Base-by-base conservation (phyloP, 163 green algal species). In the Scenedesmus sp. region DNA sequence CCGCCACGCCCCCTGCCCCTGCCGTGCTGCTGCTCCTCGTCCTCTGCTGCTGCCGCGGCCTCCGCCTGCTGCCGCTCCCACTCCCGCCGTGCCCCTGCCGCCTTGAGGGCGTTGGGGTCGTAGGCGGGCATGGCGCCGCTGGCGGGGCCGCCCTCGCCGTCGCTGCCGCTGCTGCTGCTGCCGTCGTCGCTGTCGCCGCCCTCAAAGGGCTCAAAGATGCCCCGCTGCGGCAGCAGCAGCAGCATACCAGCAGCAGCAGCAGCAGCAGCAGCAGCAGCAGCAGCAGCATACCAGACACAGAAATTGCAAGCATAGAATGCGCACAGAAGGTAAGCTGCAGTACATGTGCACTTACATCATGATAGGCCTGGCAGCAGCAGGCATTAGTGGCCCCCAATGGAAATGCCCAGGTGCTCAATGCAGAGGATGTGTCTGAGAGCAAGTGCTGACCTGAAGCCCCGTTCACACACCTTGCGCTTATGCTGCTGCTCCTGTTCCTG, bases 91-190 rank as follows among this genome's bases (percentile, higher is more conserved):
- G 66, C 66, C 16, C 66, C 66, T 76, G 66, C 26, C 20, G 82
- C 52, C 55, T 23, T 64, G 76, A 60, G 23, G 23, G 56, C 67
- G 55, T 9, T 88, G 18, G 84, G 84, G 84, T 89, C 34, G 20
- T 79, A 79, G 18, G 84, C 23, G 34, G 84, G 84, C 84, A 89
- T 73, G 26, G 52, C 7, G 5, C 26, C 13, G 46, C 12, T 86
- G 52, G 85, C 84, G 6, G 57, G 79, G 0, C 86, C 82, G 6
- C 59, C 91, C 3, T 82, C 87, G 62, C 79, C 79, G 4, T 57
- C 70, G 46, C 59, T 88, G 74, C 91, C 91, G 67, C 84, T 88
- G 84, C 77, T 90, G 82, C 83, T 88, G 64, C 62, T 74, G 7
- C 87, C 66, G 54, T 59, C 64, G 23, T 85, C 74, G n/a, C 70